Conservation (phyloP, 148 eudicot genomes). For the Rhododendron williamsianum region DNA sequence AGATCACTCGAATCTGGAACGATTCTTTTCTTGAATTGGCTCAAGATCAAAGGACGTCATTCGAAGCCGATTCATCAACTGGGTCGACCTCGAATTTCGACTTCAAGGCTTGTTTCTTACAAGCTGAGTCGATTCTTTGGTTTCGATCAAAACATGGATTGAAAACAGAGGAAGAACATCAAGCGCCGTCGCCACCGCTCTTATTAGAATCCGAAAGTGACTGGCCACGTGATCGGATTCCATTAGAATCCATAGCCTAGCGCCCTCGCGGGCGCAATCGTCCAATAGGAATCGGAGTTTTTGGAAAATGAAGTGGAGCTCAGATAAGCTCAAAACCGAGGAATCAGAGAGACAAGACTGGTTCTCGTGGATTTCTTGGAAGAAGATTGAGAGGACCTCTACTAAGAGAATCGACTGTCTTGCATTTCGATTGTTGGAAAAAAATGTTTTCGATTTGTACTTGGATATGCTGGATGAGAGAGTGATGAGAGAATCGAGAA, state of each 20-base stretch:
- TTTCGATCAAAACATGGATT: slow-evolving; percentile 27
- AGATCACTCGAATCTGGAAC: slow-evolving; percentile 50
- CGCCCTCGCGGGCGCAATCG: slow-evolving; percentile 59
- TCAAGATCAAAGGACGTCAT: slow-evolving; percentile 25
- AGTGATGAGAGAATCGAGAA: slow-evolving; percentile 41
- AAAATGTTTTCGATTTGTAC: slow-evolving; percentile 27
- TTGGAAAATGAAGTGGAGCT: slow-evolving; percentile 64
- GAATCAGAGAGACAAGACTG: not conserved
- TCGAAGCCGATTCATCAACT: slow-evolving; percentile 27
- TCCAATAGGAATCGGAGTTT: slow-evolving; percentile 48
- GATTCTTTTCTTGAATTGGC: slow-evolving; percentile 33
- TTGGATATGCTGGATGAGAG: slow-evolving; percentile 34
- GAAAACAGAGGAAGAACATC: slow-evolving; percentile 35
- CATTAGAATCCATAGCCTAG: slow-evolving; percentile 50
- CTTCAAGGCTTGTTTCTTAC: slow-evolving; percentile 31
- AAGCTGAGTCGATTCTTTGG: slow-evolving; percentile 31
- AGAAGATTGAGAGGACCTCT: slow-evolving; percentile 33
- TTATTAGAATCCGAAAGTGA: slow-evolving; percentile 31
- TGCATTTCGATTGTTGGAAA: slow-evolving; percentile 40
- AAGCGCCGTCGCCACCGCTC: slow-evolving; percentile 37
- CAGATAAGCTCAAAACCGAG: slow-evolving; percentile 42
- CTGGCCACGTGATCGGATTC: slow-evolving; percentile 30
- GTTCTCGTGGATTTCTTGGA: slow-evolving; percentile 39
- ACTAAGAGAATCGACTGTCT: slow-evolving; percentile 38
- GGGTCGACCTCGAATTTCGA: slow-evolving; percentile 27